Percentiles rank a stretch among this genome's conserved stretches.
Evolutionary conservation across 1,139 yeast species (phyloP).

Genomic region (Dujonia santamariae): DNA sequence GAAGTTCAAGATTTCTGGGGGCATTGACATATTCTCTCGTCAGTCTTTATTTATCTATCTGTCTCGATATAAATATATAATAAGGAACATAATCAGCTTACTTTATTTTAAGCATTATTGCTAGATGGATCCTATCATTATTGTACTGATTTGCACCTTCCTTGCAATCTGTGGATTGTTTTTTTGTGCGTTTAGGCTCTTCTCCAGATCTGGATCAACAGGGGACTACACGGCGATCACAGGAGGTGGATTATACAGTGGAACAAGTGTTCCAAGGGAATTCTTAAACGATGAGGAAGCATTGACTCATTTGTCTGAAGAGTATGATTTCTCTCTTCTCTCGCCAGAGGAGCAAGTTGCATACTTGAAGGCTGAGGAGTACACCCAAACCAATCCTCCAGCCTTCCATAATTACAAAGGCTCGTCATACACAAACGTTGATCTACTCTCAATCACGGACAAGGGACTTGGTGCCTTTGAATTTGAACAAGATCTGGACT

Average conservation of each 20-base stretch:
- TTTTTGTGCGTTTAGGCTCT: conserved; percentile 14
- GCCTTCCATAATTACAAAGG: conserved; percentile 31
- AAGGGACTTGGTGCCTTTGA: conserved; percentile 41
- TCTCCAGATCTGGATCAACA: conserved; percentile 11
- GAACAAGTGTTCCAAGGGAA: conserved; percentile 32
- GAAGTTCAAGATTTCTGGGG: no score
- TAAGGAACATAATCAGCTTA: no score
- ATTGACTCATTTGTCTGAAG: conserved; percentile 32
- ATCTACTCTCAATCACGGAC: conserved; percentile 32
- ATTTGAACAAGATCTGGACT: conserved; percentile 34
- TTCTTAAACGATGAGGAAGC: conserved; percentile 44
- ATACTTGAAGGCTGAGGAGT: conserved; percentile 35
- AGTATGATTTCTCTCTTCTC: conserved; percentile 34
- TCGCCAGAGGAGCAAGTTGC: conserved; percentile 45
- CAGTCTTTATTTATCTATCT: no score
- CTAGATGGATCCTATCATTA: conserved; percentile 13
- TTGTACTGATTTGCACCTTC: conserved; percentile 15
- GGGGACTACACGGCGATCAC: conserved; percentile 17
- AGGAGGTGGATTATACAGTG: conserved; percentile 14
- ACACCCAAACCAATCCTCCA: conserved; percentile 31
- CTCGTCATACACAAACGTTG: conserved; percentile 29
- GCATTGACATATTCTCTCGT: no score
- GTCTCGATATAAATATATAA: no score
- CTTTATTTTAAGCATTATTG: no score
- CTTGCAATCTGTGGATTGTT: conserved; percentile 13